A percentile compares a stretch with the other conserved stretches of the same genome.
phyloP scores from a whole-genome alignment of 1,284 basidiomycete species.

The Pseudozyma sp. region DNA sequence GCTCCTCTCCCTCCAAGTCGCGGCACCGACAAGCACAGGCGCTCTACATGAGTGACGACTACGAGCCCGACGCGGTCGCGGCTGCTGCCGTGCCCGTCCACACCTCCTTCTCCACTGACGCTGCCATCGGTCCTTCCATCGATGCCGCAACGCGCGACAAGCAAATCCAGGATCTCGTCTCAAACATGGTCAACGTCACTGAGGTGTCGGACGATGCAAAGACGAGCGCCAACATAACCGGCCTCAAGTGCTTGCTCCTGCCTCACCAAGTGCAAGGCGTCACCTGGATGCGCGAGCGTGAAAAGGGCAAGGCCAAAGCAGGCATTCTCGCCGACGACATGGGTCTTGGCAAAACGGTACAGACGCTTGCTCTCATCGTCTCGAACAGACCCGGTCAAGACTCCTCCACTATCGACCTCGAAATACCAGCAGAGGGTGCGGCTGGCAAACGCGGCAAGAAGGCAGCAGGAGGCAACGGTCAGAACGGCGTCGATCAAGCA shows the following conservation, averaged over 20 bases:
- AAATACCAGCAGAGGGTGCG: conserved; percentile 16
- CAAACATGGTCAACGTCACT: conserved; percentile 55
- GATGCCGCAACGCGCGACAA: conserved; percentile 54
- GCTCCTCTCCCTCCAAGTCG: conserved; percentile 20
- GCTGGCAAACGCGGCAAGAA: conserved; percentile 22
- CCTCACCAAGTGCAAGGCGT: conserved; percentile 88
- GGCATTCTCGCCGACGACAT: conserved; percentile 93
- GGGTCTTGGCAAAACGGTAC: conserved; percentile 89
- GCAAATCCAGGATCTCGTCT: conserved; percentile 56
- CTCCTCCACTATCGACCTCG: conserved; percentile 84
- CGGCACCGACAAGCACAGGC: conserved; percentile 8
- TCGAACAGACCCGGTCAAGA: conserved; percentile 81
- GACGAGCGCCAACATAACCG: conserved; percentile 38
- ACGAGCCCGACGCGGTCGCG: conserved; percentile 5
- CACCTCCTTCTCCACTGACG: conserved; percentile 10
- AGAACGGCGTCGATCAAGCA: conserved; percentile 2
- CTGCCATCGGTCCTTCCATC: conserved; percentile 24
- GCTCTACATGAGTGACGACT: conserved; percentile 19
- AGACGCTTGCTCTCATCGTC: conserved; percentile 90
- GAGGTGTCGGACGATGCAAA: conserved; percentile 39
- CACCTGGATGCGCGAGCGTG: conserved; percentile 87
- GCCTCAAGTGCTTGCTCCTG: conserved; percentile 76
- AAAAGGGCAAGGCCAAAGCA: conserved; percentile 78
- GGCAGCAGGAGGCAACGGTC: neutral
- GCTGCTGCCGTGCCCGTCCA: neutral